Evolutionary conservation across 805 yeast species (phyloP), one percentile per base, ranked within the genome.

Genomic region (Myxozyma vanderwaltii): DNA sequence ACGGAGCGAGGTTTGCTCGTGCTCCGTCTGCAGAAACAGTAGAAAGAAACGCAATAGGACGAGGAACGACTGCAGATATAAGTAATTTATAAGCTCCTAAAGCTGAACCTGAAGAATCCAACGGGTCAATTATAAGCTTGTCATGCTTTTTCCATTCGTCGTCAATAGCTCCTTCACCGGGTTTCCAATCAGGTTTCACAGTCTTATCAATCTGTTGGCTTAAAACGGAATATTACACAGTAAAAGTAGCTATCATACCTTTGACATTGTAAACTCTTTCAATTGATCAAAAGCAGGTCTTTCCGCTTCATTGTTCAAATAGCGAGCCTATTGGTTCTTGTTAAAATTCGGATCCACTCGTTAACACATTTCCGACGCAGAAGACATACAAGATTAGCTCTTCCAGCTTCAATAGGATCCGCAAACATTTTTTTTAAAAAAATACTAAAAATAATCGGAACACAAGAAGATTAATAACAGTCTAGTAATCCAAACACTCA

Each of bases 31-130:
- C 60, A 27, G 75, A 69, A 1, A 80, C 67, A 0, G 86, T 77
- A 4, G 86, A 79, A 2, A 84, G 70, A 57, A 84, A 79, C 3
- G 82, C 88, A 65, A 84, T 77, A 6, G 88, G 88, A 57, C 89
- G 75, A 1, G 89, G 89, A 0, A 77, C 74, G 17, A 85, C 66
- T 1, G 81, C 85, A 12, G 82, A 74, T n/a, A 76, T 76, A 29
- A 85, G 71, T 31, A 81, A 70, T 59, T 75, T 77, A 71, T 84
- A 85, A 70, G 83, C 82, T 49, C 74, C 76, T 3, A 70, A 68
- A 5, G 79, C 73, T 6, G 62, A 64, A 58, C 85, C 72, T 24
- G 72, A 75, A 40, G 72, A 75, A 0, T 60, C 77, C 57, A 67
- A 71, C 1, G 86, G 87, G 67, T 82, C 85, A 55, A 84, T 69